Evolutionary conservation across 768 basidiomycete genomes (phyloP).

Genomic region (Trametes punicea): DNA sequence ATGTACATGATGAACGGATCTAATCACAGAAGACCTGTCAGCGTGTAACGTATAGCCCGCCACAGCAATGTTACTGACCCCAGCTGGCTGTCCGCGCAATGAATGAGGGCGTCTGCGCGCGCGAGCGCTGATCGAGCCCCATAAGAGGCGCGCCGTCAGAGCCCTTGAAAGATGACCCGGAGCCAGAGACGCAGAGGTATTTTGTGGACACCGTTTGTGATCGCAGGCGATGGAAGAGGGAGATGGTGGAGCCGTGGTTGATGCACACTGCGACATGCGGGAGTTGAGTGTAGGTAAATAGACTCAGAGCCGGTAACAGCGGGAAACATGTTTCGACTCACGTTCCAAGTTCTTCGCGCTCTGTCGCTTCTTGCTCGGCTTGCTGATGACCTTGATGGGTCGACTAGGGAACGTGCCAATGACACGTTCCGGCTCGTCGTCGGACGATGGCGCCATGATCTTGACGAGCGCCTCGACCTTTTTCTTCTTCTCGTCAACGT

Average conservation of each 20-base stretch:
- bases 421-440: slow-evolving; percentile 77
- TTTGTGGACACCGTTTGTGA: slow-evolving; percentile 96
- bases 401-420: slow-evolving; percentile 89
- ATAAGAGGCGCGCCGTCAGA: slow-evolving; percentile 87
- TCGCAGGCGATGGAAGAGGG: slow-evolving; percentile 91
- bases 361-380: slow-evolving; percentile 95
- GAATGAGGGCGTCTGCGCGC: slow-evolving; percentile 78
- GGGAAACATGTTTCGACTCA: slow-evolving; percentile 41
- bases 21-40: slow-evolving; percentile 30
- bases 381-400: slow-evolving; percentile 98
- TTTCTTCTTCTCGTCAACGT: slow-evolving; percentile 93
- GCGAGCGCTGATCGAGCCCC: slow-evolving; percentile 71
- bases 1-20: slow-evolving; percentile 98
- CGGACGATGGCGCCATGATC: slow-evolving; percentile 75
- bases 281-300: slow-evolving; percentile 2
- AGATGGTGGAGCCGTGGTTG: slow-evolving; percentile 93
- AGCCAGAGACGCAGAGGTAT: slow-evolving; percentile 93
- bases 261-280: slow-evolving; percentile 66
- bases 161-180: slow-evolving; percentile 87
- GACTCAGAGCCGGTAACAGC: background rate
- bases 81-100: slow-evolving; percentile 88
- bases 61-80: slow-evolving; percentile 49
- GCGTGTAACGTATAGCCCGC: slow-evolving; percentile 10
- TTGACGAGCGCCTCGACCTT: slow-evolving; percentile 92
- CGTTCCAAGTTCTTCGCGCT: slow-evolving; percentile 90